phyloP scores from a whole-genome alignment of 2,329 filamentous ascomycete genomes.

The Fulvia fulva region DNA sequence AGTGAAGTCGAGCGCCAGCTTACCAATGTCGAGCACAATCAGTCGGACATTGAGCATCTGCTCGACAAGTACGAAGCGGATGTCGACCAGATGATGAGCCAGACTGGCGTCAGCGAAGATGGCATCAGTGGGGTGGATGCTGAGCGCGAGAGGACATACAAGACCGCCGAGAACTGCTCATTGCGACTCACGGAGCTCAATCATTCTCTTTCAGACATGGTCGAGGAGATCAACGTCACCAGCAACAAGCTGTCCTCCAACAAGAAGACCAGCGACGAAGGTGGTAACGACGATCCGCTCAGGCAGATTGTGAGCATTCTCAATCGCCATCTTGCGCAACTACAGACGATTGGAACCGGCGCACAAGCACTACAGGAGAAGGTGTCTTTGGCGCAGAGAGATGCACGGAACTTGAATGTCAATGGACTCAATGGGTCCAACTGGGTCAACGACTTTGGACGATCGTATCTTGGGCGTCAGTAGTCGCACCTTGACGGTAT shows the following conservation, averaged over 20 bases:
- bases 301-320: slow-evolving; percentile 94
- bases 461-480: slow-evolving; percentile 76
- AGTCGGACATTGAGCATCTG: slow-evolving; percentile 83
- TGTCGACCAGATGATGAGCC: slow-evolving; percentile 82
- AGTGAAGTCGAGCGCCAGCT: slow-evolving; percentile 92
- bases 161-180: slow-evolving; percentile 87
- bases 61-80: slow-evolving; percentile 88
- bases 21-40: slow-evolving; percentile 82
- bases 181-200: slow-evolving; percentile 91
- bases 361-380: slow-evolving; percentile 77
- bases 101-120: slow-evolving; percentile 53
- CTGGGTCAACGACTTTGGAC: slow-evolving; percentile 83
- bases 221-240: slow-evolving; percentile 94
- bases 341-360: slow-evolving; percentile 90
- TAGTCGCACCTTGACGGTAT: background rate
- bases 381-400: slow-evolving; percentile 76
- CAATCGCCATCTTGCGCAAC: slow-evolving; percentile 84
- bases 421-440: slow-evolving; percentile 50
- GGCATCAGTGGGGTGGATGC: slow-evolving; percentile 80
- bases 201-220: slow-evolving; percentile 89
- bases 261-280: slow-evolving; percentile 75
- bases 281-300: slow-evolving; percentile 54
- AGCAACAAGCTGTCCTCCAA: slow-evolving; percentile 68
- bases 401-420: slow-evolving; percentile 57
- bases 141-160: slow-evolving; percentile 91